Percentiles rank a stretch among this genome's conserved stretches.
These are phyloP conservation scores for Hypoxylon sp. DNA, from an alignment of 2,329 filamentous ascomycete genomes.

Conservation along the genomic window DNA sequence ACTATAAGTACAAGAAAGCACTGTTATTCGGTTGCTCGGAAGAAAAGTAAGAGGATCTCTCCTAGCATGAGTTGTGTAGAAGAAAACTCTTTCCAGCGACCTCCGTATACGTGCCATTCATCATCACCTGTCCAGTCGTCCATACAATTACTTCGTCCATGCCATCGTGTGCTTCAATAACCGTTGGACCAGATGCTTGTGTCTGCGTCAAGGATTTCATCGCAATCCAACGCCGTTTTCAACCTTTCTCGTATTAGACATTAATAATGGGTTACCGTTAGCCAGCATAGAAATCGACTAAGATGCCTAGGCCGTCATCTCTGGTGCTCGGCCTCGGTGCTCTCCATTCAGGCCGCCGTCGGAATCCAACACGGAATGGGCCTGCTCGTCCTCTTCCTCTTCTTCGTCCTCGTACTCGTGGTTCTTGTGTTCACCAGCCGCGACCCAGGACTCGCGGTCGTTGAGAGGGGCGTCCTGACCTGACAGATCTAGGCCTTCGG, in stretches of 20 bases:
- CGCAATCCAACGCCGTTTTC: not conserved
- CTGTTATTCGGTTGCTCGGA: conserved; percentile 27
- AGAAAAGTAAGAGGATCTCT: conserved; percentile 18
- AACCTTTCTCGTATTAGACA: conserved; percentile 50
- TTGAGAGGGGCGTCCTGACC: conserved; percentile 85
- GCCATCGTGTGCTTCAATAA: conserved; percentile 20
- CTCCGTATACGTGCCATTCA: conserved; percentile 15
- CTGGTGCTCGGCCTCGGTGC: conserved; percentile 55
- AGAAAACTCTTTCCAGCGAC: conserved; percentile 6
- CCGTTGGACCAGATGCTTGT: not conserved
- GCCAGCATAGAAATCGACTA: conserved; percentile 11
- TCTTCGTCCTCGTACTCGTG: conserved; percentile 74
- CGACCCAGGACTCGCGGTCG: conserved; percentile 87
- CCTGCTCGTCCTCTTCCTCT: conserved; percentile 76
- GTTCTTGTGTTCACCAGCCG: conserved; percentile 75
- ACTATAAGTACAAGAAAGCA: conserved; percentile 39
- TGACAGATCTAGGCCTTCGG: conserved; percentile 84
- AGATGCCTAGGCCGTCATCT: conserved; percentile 43
- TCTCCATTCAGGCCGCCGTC: conserved; percentile 70
- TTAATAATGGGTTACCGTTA: conserved; percentile 44
- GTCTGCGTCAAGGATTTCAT: not conserved
- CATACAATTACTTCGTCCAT: conserved; percentile 20
- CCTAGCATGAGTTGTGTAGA: not conserved
- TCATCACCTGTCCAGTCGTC: conserved; percentile 13
- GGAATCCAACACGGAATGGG: conserved; percentile 66